These are phyloP conservation scores for Beauveria sp. DNA, from an alignment of 2,329 filamentous ascomycete genomes.

Conservation along the genomic window DNA sequence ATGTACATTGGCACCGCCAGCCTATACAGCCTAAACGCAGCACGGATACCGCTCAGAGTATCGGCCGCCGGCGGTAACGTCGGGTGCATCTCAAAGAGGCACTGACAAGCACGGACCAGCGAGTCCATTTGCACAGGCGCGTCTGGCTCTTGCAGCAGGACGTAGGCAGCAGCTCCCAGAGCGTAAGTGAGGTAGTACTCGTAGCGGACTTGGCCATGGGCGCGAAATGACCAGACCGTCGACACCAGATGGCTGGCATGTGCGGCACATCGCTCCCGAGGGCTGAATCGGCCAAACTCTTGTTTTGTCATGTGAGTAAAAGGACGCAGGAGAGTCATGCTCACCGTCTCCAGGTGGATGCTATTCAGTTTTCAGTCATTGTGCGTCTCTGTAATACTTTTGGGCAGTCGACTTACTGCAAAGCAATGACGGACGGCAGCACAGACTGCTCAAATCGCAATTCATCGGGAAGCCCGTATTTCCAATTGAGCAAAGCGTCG, in stretches of 20 bases:
- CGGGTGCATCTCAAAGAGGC: not conserved
- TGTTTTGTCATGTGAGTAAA: not conserved
- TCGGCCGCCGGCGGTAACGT: not conserved
- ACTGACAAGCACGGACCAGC: not conserved
- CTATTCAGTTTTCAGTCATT: not conserved
- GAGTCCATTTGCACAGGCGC: not conserved
- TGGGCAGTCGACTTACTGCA: not conserved
- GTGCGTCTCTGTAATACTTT: not conserved
- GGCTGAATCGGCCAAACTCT: not conserved
- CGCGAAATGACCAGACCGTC: not conserved
- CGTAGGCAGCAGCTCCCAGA: not conserved
- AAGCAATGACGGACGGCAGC: not conserved
- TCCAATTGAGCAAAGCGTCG: not conserved
- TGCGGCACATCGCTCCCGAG: not conserved
- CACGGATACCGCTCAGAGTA: not conserved
- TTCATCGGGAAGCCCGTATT: not conserved
- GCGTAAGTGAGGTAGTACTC: not conserved
- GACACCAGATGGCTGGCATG: not conserved
- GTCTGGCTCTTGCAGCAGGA: not conserved
- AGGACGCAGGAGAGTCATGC: not conserved
- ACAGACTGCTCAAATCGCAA: not conserved
- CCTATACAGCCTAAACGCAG: not conserved
- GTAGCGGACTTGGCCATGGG: not conserved
- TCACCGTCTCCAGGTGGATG: not conserved
- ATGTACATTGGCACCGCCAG: not conserved